These are phyloP conservation scores for Amylostereum chailletii DNA, from an alignment of 1,284 basidiomycete genomes.

Conservation along the genomic window DNA sequence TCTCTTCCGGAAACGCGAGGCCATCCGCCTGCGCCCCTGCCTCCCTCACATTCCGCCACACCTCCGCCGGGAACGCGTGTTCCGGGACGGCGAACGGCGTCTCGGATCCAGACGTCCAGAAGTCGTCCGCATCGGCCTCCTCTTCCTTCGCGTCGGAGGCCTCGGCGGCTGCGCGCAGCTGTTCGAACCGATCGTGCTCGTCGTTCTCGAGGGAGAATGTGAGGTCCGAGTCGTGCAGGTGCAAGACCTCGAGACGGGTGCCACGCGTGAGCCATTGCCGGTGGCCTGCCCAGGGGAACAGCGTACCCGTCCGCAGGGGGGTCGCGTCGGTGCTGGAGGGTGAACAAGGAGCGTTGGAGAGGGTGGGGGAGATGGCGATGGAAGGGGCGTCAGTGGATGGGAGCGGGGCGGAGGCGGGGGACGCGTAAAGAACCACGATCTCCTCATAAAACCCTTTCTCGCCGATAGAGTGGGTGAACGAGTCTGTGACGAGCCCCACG, in stretches of 20 bases:
- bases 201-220: constrained; percentile 15
- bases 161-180: background rate
- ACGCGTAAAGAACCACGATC: constrained; percentile 12
- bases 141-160: background rate
- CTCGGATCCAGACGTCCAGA: background rate
- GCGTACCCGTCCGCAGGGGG: constrained; percentile 9
- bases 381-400: constrained; percentile 3
- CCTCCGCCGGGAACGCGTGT: constrained; percentile 12
- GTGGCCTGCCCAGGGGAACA: constrained; percentile 15
- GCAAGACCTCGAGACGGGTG: constrained; percentile 12
- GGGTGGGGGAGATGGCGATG: constrained; percentile 12
- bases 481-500: constrained; percentile 16
- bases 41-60: constrained; percentile 18
- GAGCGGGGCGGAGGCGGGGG: constrained; percentile 3
- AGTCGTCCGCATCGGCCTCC: constrained; percentile 4
- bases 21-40: constrained; percentile 13
- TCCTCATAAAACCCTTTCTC: constrained; percentile 12
- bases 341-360: background rate
- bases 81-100: constrained; percentile 2
- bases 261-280: constrained; percentile 17
- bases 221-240: constrained; percentile 12
- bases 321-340: too few relatives aligned
- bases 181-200: constrained; percentile 13
- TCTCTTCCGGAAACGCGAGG: constrained; percentile 8
- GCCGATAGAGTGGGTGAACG: constrained; percentile 7